Evolutionary conservation across 2,329 filamentous ascomycete species (phyloP).

Genomic region (Plenodomus lindquistii): DNA sequence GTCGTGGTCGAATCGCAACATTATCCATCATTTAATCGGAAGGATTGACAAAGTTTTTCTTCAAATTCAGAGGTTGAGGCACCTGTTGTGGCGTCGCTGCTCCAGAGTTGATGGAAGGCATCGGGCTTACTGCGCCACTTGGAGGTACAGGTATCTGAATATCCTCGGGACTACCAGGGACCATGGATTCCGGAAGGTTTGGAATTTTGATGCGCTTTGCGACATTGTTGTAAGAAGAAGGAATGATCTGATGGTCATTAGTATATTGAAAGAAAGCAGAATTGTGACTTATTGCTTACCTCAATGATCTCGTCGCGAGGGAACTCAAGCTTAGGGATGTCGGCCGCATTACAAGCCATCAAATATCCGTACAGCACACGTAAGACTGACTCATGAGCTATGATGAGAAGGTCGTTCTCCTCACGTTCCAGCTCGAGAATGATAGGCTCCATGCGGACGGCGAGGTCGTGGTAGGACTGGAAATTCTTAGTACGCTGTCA

Average conservation of each 20-base stretch:
- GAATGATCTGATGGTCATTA: constrained; percentile 69
- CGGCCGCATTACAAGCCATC: constrained; percentile 96
- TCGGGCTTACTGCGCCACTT: constrained; percentile 52
- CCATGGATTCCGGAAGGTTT: constrained; percentile 64
- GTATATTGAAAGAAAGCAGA: background rate
- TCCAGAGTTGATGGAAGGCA: constrained; percentile 16
- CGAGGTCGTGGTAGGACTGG: constrained; percentile 95
- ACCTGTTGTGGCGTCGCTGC: constrained; percentile 26
- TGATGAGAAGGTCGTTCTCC: constrained; percentile 96
- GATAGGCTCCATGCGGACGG: constrained; percentile 96
- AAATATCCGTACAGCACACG: constrained; percentile 96
- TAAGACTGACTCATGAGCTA: constrained; percentile 96
- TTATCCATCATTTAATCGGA: constrained; percentile 20
- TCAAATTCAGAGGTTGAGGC: constrained; percentile 31
- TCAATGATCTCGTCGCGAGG: constrained; percentile 97
- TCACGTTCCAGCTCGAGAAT: constrained; percentile 97
- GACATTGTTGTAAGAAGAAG: constrained; percentile 95
- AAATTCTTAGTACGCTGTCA: constrained; percentile 18
- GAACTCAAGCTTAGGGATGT: constrained; percentile 91
- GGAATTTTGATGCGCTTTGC: constrained; percentile 89
- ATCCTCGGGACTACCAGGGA: constrained; percentile 79
- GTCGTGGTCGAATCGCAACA: no score
- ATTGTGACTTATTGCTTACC: constrained; percentile 47
- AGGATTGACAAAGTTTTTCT: constrained; percentile 37
- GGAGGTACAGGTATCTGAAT: constrained; percentile 76